phyloP scores from a whole-genome alignment of 345 rosid species.

The Populus tremula region DNA sequence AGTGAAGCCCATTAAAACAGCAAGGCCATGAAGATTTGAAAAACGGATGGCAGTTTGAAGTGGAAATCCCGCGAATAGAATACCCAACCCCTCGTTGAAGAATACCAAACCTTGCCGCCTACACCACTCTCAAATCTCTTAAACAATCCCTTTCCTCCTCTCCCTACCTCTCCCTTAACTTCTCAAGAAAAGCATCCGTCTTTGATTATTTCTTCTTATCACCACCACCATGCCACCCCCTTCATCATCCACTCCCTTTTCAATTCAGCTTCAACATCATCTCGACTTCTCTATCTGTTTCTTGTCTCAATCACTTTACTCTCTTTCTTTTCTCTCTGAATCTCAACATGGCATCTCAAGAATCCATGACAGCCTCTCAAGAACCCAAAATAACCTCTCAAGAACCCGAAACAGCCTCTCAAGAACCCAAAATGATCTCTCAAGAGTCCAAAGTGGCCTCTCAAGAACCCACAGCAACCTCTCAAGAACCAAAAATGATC shows the following conservation, averaged over 20 bases:
- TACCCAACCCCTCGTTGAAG: slow-evolving; percentile 35
- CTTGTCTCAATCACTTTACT: background rate
- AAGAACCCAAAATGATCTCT: background rate
- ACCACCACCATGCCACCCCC: slow-evolving; percentile 7
- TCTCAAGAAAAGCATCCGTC: slow-evolving; percentile 45
- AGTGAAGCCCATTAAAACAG: background rate
- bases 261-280: slow-evolving; percentile 4
- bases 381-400: background rate
- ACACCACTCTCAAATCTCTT: slow-evolving; percentile 12
- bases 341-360: background rate
- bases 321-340: background rate
- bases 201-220: slow-evolving; percentile 31
- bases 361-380: slow-evolving; percentile 16
- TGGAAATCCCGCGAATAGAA: slow-evolving; percentile 48
- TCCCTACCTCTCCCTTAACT: slow-evolving; percentile 32
- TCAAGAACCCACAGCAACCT: background rate
- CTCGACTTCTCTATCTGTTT: background rate
- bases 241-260: background rate
- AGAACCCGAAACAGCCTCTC: slow-evolving; percentile 15
- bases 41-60: slow-evolving; percentile 6
- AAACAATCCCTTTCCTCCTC: slow-evolving; percentile 62
- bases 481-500: background rate
- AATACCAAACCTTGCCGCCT: slow-evolving; percentile 59
- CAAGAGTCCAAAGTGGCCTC: background rate
- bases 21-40: background rate